These are phyloP conservation scores for Saccharomyces kudriavzevii DNA, from an alignment of 805 yeast genomes.

Conservation along the genomic window DNA sequence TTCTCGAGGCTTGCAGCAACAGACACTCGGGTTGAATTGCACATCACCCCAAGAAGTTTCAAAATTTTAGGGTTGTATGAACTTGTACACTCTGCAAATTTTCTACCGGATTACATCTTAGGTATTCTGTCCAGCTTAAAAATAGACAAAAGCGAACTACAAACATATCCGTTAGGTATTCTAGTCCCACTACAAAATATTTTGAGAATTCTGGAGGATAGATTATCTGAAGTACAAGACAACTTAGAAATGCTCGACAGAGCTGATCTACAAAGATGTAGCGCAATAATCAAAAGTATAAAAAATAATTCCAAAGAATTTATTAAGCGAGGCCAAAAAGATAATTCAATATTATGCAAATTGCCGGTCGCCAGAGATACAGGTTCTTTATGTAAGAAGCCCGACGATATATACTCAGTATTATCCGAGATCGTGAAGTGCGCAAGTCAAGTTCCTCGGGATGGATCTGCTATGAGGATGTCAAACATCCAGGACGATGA, in stretches of 20 bases:
- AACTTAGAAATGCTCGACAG: conserved; percentile 55
- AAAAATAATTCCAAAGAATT: neutral
- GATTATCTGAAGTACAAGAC: conserved; percentile 42
- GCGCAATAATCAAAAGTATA: conserved; percentile 7
- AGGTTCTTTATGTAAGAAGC: neutral
- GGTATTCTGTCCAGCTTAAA: conserved; percentile 53
- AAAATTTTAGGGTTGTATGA: conserved; percentile 55
- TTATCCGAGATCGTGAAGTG: conserved; percentile 36
- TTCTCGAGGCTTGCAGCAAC: conserved; percentile 65
- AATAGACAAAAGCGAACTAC: conserved; percentile 44
- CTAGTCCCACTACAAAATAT: conserved; percentile 59
- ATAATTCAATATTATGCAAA: neutral
- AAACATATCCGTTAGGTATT: conserved; percentile 69
- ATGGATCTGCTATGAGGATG: conserved; percentile 2
- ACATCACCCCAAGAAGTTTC: conserved; percentile 60
- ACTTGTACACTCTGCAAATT: conserved; percentile 46
- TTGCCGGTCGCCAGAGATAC: neutral
- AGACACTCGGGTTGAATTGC: conserved; percentile 42
- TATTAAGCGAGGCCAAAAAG: neutral
- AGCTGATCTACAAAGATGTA: conserved; percentile 43
- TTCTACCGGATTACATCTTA: conserved; percentile 46
- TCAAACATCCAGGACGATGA: conserved; percentile 2
- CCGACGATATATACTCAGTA: conserved; percentile 12
- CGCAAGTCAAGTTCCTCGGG: conserved; percentile 38
- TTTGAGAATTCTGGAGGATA: conserved; percentile 45